These are phyloP conservation scores for Rhizopogon salebrosus DNA, from an alignment of 768 basidiomycete species.

Conservation along the genomic window DNA sequence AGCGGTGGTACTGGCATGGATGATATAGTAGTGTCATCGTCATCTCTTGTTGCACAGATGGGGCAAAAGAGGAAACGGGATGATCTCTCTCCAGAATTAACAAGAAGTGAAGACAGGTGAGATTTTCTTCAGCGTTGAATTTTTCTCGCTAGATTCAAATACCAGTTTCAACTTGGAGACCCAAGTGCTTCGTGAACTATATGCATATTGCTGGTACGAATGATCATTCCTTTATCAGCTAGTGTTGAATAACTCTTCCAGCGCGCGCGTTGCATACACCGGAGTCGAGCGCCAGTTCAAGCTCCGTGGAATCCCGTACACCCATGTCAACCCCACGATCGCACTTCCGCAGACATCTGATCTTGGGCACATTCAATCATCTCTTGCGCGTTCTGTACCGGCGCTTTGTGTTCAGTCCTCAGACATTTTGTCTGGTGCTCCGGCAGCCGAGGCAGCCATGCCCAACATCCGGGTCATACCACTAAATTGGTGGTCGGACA, in stretches of 20 bases:
- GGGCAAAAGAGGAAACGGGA: conserved; percentile 29
- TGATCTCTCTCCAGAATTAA: neutral
- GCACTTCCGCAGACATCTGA: conserved; percentile 37
- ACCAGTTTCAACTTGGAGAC: conserved; percentile 62
- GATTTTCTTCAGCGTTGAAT: neutral
- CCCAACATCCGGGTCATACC: conserved; percentile 87
- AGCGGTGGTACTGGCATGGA: conserved; percentile 11
- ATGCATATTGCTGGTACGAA: conserved; percentile 81
- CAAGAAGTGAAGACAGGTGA: conserved; percentile 25
- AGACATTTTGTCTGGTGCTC: conserved; percentile 76
- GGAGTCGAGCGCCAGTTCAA: conserved; percentile 88
- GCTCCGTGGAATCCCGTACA: conserved; percentile 71
- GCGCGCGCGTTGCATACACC: conserved; percentile 86
- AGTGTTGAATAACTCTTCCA: conserved; percentile 21
- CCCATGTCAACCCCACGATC: conserved; percentile 59
- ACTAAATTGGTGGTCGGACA: conserved; percentile 87
- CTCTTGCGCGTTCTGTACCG: conserved; percentile 73
- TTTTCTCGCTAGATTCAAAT: neutral
- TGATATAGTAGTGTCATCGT: conserved; percentile 7
- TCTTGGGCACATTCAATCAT: conserved; percentile 59
- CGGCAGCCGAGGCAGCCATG: conserved; percentile 90
- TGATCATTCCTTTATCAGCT: conserved; percentile 4
- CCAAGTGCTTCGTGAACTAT: conserved; percentile 69
- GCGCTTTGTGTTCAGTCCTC: conserved; percentile 78
- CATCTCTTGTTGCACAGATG: conserved; percentile 12